phyloP scores from a whole-genome alignment of 768 basidiomycete species.

The Trametes sanguinea region DNA sequence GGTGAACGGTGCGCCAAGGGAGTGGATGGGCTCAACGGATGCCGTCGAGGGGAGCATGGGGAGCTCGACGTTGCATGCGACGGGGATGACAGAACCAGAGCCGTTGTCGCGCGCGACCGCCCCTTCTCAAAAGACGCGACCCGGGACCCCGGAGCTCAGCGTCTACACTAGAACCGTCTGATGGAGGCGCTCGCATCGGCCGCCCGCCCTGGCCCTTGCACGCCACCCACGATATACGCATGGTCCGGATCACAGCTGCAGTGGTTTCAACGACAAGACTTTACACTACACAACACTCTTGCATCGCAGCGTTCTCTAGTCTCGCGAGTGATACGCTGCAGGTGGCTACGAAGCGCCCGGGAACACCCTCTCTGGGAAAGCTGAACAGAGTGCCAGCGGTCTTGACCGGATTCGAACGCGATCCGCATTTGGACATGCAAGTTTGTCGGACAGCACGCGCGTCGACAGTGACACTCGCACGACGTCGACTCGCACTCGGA shows the following conservation, averaged over 20 bases:
- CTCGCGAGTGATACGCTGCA: too few relatives aligned
- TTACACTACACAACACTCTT: too few relatives aligned
- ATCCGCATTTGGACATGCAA: conserved; percentile 19
- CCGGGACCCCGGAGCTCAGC: conserved; percentile 15
- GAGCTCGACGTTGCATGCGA: conserved; percentile 32
- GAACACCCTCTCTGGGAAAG: background rate
- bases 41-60: conserved; percentile 35
- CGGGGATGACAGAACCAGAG: conserved; percentile 19
- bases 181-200: conserved; percentile 15
- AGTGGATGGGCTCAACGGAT: conserved; percentile 21
- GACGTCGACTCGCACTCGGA: background rate
- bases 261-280: too few relatives aligned
- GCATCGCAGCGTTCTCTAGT: too few relatives aligned
- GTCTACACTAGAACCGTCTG: conserved; percentile 5
- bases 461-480: background rate
- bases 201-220: too few relatives aligned
- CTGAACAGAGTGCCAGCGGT: conserved; percentile 18
- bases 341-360: too few relatives aligned
- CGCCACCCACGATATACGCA: too few relatives aligned
- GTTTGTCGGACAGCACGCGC: background rate
- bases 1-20: conserved; percentile 22
- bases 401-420: background rate
- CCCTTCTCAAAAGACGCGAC: conserved; percentile 13
- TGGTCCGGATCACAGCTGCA: too few relatives aligned
- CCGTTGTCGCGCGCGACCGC: conserved; percentile 18